phyloP scores from a whole-genome alignment of 2,329 filamentous ascomycete genomes.

The Botrytis hyacinthi region DNA sequence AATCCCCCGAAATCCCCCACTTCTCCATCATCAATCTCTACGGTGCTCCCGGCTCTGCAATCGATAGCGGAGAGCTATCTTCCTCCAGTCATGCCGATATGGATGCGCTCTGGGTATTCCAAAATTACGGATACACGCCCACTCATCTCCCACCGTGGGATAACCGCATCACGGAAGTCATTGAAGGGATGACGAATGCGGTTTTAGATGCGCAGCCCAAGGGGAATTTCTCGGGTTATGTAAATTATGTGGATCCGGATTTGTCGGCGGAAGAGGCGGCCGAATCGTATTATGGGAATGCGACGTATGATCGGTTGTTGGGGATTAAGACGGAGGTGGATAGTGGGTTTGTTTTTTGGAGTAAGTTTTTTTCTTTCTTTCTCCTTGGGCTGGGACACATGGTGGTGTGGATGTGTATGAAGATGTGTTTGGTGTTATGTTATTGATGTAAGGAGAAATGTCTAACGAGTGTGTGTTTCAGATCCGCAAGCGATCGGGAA shows the following conservation, averaged over 20 bases:
- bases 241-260: conserved; percentile 34
- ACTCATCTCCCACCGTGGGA: conserved; percentile 24
- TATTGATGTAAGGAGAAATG: not conserved
- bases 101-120: conserved; percentile 30
- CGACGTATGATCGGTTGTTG: conserved; percentile 28
- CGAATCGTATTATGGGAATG: conserved; percentile 30
- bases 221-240: conserved; percentile 32
- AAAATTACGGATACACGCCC: conserved; percentile 27
- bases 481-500: conserved; percentile 25
- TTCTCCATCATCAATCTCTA: conserved; percentile 33
- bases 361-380: not conserved
- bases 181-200: conserved; percentile 28
- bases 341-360: conserved; percentile 31
- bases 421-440: not conserved
- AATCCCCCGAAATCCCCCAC: conserved; percentile 23
- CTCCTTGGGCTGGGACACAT: not conserved
- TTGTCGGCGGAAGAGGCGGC: conserved; percentile 23
- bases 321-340: conserved; percentile 29
- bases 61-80: conserved; percentile 20
- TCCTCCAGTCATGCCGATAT: conserved; percentile 26
- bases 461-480: not conserved
- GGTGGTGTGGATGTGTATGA: too few relatives aligned
- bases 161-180: conserved; percentile 17
- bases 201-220: conserved; percentile 28
- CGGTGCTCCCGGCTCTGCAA: conserved; percentile 24